Base-by-base conservation (phyloP, 2,329 filamentous ascomycete genomes). In the Cephalotrichum gorgonifer region DNA sequence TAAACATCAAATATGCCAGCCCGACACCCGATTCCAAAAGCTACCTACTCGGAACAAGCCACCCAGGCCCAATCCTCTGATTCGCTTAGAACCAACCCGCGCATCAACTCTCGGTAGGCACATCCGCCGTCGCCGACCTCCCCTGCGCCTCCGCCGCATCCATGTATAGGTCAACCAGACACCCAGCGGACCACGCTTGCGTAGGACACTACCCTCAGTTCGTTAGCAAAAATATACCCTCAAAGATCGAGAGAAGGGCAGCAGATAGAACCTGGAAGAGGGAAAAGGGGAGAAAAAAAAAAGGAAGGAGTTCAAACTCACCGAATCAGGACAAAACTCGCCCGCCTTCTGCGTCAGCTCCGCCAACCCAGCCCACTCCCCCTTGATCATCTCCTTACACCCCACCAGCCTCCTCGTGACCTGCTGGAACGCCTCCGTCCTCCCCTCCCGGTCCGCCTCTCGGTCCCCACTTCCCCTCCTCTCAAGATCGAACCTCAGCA, bases 161-260 rank as follows among this genome's bases (percentile, higher is more conserved):
- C 74, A 95, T 90, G 70, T 95, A 98, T 54, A 98, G 68, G 69
- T 98, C 93, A 60, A 98, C 87, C 60, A 98, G 73, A 64, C 93
- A 97, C 22, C 88, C 86, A 27, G 93, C 87, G 48, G 89, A 96
- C 93, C 93, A 98, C 48, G 93, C 86, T 66, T 98, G 93, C 1
- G 93, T 96, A 25, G 93, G 93, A 48, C 85, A 93, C 83, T 93
- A 62, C 38, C 49, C 43, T 27, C 25, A 14, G 3, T 12, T 7
- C 25, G n/a, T 44, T 38, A 43, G 26, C 28, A 48, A 52, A 52
- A 54, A 55, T 56, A 27, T 44, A 46, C 26, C 15, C 35, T 43
- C 12, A 20, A n/a, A n/a, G n/a, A n/a, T n/a, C n/a, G n/a, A n/a
- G n/a, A n/a, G n/a, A n/a, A n/a, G n/a, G n/a, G n/a, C n/a, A n/a